Evolutionary conservation across 129 eudicot species (phyloP).

Genomic region (Glebionis coronaria): DNA sequence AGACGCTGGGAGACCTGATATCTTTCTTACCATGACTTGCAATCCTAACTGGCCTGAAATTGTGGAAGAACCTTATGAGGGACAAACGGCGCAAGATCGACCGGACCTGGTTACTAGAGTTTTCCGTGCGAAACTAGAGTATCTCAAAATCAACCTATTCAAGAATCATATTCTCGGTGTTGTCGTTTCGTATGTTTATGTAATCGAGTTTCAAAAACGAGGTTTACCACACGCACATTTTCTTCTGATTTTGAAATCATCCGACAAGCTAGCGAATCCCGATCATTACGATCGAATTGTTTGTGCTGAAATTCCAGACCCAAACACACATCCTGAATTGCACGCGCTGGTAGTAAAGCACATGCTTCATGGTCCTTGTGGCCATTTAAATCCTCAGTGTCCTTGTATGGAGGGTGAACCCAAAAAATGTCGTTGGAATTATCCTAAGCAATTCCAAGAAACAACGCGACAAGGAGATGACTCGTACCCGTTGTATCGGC

Average conservation of each 20-base stretch:
- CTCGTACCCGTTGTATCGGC: slow-evolving; percentile 24
- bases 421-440: background rate
- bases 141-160: background rate
- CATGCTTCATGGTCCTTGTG: slow-evolving; percentile 39
- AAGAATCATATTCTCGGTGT: background rate
- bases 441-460: background rate
- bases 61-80: too few relatives aligned
- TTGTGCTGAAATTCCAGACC: slow-evolving; percentile 15
- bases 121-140: too few relatives aligned
- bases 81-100: too few relatives aligned
- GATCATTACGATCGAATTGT: slow-evolving; percentile 25
- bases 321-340: background rate
- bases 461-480: background rate
- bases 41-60: too few relatives aligned
- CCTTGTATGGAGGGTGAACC: slow-evolving; percentile 21
- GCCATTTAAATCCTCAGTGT: background rate
- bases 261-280: background rate
- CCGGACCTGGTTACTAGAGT: too few relatives aligned
- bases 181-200: slow-evolving; percentile 10
- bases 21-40: too few relatives aligned
- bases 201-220: slow-evolving; percentile 24
- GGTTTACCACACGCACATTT: background rate
- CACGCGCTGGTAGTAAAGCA: slow-evolving; percentile 11
- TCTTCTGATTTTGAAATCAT: background rate
- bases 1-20: too few relatives aligned